Evolutionary conservation across 2,329 filamentous ascomycete species (phyloP).

Genomic region (Cercospora sp.): DNA sequence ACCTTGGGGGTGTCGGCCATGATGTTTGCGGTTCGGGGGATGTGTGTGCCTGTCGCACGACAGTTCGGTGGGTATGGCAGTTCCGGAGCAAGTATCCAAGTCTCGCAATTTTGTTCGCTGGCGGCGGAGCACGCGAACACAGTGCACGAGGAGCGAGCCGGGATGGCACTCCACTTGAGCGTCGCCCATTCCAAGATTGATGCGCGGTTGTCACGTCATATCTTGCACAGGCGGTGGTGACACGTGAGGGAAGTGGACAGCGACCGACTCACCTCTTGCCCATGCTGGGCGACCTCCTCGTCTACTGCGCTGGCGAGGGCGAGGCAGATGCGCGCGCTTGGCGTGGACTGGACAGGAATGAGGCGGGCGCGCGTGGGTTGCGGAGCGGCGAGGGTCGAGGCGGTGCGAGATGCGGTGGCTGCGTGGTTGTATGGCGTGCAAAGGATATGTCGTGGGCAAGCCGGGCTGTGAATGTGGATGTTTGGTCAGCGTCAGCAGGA

Average conservation of each 20-base stretch:
- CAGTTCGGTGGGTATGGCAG: neutral
- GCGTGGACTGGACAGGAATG: neutral
- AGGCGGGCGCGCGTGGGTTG: neutral
- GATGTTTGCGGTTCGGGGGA: neutral
- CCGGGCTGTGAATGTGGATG: neutral
- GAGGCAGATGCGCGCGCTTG: constrained; percentile 8
- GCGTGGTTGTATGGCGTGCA: neutral
- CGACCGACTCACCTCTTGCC: constrained; percentile 35
- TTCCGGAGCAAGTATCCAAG: neutral
- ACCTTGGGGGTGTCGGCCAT: constrained; percentile 30
- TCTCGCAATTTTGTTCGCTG: neutral
- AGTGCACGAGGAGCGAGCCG: constrained; percentile 5
- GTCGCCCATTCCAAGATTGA: neutral
- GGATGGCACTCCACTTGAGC: constrained; percentile 10
- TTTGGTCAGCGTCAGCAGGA: neutral
- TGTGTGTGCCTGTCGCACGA: neutral
- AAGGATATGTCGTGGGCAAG: neutral
- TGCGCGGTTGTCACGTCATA: constrained; percentile 21
- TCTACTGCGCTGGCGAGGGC: neutral
- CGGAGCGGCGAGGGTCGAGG: neutral
- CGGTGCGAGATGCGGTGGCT: neutral
- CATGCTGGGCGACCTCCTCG: constrained; percentile 28
- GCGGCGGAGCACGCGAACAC: constrained; percentile 5
- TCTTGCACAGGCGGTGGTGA: neutral
- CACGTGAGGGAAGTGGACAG: constrained; percentile 16